These are phyloP conservation scores for Brassica incana DNA, from an alignment of 345 rosid species.

Conservation along the genomic window DNA sequence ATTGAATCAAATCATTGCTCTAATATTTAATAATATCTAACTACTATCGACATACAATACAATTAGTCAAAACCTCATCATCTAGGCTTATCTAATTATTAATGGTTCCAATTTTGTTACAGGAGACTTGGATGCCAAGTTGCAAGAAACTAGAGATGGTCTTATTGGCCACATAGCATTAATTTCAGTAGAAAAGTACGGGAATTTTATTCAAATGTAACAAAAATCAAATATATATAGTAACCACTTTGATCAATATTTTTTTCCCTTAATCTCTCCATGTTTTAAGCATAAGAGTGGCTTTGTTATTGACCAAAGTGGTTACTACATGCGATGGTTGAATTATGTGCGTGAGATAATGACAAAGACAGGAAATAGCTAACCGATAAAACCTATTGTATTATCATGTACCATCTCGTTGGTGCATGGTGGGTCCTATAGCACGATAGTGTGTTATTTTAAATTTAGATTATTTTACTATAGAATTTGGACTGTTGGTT, in stretches of 20 bases:
- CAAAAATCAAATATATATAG: not conserved
- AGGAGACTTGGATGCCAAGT: constrained; percentile 5
- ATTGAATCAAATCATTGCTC: constrained; percentile 22
- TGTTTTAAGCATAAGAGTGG: constrained; percentile 18
- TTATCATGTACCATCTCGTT: constrained; percentile 28
- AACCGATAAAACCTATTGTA: constrained; percentile 7
- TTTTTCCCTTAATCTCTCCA: constrained; percentile 25
- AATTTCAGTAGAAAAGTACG: not conserved
- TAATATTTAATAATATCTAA: constrained; percentile 23
- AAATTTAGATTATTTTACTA: constrained; percentile 8
- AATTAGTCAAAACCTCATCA: constrained; percentile 20
- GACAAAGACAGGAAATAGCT: constrained; percentile 15
- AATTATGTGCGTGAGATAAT: constrained; percentile 19
- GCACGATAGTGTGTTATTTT: constrained; percentile 21
- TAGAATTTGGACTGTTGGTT: constrained; percentile 11
- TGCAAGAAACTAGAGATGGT: not conserved
- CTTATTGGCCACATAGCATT: not conserved
- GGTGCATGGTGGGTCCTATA: constrained; percentile 33
- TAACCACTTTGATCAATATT: not conserved
- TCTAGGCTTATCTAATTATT: constrained; percentile 17
- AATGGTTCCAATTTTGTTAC: constrained; percentile 11
- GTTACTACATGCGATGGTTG: not conserved
- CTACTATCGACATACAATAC: not conserved
- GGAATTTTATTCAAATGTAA: not conserved
- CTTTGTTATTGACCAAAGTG: not conserved